Evolutionary conservation across 106 monocot genomes (phyloP).

Genomic region (Allium fistulosum): DNA sequence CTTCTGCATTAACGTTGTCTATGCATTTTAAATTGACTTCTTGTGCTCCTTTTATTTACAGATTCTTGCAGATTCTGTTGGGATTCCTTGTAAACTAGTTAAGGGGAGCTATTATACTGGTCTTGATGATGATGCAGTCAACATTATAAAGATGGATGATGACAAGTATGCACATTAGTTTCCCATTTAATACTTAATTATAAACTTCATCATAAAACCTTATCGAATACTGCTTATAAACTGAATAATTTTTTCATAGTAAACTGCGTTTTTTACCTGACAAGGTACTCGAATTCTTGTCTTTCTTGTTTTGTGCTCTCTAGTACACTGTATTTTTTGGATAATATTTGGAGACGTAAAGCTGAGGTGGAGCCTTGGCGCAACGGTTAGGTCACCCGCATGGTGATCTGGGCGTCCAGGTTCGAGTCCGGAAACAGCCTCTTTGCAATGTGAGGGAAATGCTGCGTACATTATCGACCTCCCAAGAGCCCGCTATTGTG

Average conservation of each 20-base stretch:
- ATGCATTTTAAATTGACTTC: too few species aligned
- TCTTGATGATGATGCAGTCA: constrained; percentile 88
- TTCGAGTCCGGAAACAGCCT: too few species aligned
- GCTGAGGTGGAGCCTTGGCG: too few species aligned
- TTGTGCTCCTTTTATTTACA: constrained; percentile 4
- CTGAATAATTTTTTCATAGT: not conserved
- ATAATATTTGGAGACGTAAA: too few species aligned
- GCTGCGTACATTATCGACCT: too few species aligned
- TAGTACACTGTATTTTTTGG: not conserved
- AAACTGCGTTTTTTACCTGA: not conserved
- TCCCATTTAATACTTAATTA: not conserved
- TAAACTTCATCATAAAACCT: not conserved
- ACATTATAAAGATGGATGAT: constrained; percentile 74
- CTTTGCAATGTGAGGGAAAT: too few species aligned
- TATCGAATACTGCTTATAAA: not conserved
- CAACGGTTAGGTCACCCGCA: too few species aligned
- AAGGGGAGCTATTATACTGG: constrained; percentile 98
- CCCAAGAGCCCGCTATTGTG: too few species aligned
- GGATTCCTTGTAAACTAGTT: constrained; percentile 84
- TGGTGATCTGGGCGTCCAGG: too few species aligned
- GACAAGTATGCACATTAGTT: constrained; percentile 28
- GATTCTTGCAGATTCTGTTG: constrained; percentile 92
- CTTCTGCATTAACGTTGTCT: too few species aligned
- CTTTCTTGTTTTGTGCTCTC: not conserved
- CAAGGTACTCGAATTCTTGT: not conserved